These are phyloP conservation scores for Teunomyces panamensis DNA, from an alignment of 805 yeast genomes.

Conservation along the genomic window DNA sequence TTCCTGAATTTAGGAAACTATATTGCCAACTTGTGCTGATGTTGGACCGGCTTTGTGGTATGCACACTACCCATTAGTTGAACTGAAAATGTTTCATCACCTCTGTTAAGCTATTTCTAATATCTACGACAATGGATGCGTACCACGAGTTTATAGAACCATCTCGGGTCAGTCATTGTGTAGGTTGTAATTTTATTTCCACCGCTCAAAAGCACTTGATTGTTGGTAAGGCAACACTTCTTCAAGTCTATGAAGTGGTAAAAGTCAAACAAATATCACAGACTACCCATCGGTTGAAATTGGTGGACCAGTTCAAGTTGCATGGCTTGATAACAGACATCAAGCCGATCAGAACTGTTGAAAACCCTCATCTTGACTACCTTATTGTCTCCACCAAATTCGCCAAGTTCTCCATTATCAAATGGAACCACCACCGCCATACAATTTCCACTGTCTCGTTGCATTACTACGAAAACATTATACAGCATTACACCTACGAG, in stretches of 20 bases:
- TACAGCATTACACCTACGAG: conserved; percentile 50
- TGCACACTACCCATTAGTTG: background rate
- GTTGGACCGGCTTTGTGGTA: background rate
- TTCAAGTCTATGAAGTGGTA: conserved; percentile 57
- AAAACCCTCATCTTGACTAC: conserved; percentile 51
- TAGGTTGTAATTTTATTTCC: conserved; percentile 51
- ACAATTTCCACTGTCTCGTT: conserved; percentile 69
- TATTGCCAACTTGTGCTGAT: background rate
- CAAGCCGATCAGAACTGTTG: conserved; percentile 46
- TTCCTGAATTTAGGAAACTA: background rate
- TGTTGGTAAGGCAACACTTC: conserved; percentile 65
- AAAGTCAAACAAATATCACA: conserved; percentile 16
- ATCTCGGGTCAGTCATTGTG: conserved; percentile 61
- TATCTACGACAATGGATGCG: conserved; percentile 59
- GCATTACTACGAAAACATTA: conserved; percentile 79
- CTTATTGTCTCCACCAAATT: conserved; percentile 62
- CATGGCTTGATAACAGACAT: conserved; percentile 68
- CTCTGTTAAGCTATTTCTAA: conserved; percentile 5
- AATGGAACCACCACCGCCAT: conserved; percentile 59
- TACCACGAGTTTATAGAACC: conserved; percentile 78
- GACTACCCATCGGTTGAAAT: conserved; percentile 26
- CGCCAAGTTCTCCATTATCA: conserved; percentile 75
- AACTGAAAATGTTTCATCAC: conserved; percentile 4
- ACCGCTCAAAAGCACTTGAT: conserved; percentile 52
- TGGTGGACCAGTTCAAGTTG: conserved; percentile 62